Base-by-base conservation (phyloP, 495 filamentous ascomycete genomes). In the Thermochaetoides thermophila region DNA sequence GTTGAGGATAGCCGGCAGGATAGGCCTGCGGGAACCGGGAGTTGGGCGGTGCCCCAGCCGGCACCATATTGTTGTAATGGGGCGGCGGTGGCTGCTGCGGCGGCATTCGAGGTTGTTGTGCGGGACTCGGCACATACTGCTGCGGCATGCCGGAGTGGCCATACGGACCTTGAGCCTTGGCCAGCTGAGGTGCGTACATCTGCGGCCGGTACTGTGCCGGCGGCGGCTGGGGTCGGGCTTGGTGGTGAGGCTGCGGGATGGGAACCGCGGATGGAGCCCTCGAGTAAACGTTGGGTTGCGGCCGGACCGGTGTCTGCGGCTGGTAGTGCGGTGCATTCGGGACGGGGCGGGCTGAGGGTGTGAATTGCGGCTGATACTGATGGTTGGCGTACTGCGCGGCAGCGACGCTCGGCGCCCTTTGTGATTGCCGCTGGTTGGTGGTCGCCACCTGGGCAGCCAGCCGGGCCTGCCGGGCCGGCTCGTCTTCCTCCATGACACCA, bases 401-500 rank as follows among this genome's bases (percentile, higher is more conserved):
- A 9, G 55, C 53, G 12, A 55, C 56, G 32, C 55, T 63, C 3
- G 58, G 49, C n/a, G 52, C 42, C 17, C 61, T 46, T 33, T 60
- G 56, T 9, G 46, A 34, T 37, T 58, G 56, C 27, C 58, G 58
- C n/a, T 58, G 45, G 1, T 43, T 39, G 19, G 38, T 48, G 5
- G 45, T 44, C 20, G 56, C 50, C 8, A 42, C 47, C 35, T 62
- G 55, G 5, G 55, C 44, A 7, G 55, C 54, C 29, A 55, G 44
- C 29, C 49, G 38, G 4, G 49, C 44, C n/a, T 48, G 45, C 7
- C 49, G 50, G 5, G 60, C 56, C 10, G 49, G 57, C 39, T 87
- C 81, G 43, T 92, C 84, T 49, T 85, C 81, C 47, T 93, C 84
- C 77, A 93, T 80, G 10, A 76, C 74, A 3, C 86, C 86, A 32